Evolutionary conservation across 306 rosid species (phyloP).

Genomic region (Corylus heterophylla): DNA sequence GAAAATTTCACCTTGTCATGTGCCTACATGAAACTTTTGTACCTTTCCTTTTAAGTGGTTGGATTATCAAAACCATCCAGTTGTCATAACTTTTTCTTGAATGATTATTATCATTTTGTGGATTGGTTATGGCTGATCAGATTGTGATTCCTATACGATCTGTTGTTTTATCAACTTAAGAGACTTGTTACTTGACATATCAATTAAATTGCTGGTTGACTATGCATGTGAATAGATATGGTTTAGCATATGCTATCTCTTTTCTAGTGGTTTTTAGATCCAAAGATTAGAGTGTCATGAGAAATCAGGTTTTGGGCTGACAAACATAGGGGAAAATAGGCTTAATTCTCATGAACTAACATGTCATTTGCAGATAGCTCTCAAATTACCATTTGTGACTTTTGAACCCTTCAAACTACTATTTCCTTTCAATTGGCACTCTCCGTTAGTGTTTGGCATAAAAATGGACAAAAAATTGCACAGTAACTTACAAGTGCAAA

Average conservation of each 20-base stretch:
- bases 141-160: background rate
- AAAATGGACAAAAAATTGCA: too few relatives aligned
- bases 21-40: background rate
- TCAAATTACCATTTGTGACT: too few relatives aligned
- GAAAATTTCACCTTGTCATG: background rate
- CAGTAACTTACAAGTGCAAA: too few relatives aligned
- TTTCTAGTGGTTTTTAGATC: background rate
- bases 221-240: background rate
- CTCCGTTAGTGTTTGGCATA: too few relatives aligned
- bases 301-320: background rate
- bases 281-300: background rate
- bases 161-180: background rate
- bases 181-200: background rate
- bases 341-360: too few relatives aligned
- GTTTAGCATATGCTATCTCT: background rate
- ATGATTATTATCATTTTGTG: background rate
- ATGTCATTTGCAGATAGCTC: too few relatives aligned
- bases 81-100: background rate
- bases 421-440: too few relatives aligned
- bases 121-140: background rate
- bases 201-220: background rate
- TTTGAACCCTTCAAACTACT: too few relatives aligned
- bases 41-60: background rate
- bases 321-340: background rate
- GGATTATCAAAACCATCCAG: background rate